Percentiles rank a stretch among this genome's conserved stretches.
Conservation (phyloP, 257 asterid species). For the Salvia rosmarinus region DNA sequence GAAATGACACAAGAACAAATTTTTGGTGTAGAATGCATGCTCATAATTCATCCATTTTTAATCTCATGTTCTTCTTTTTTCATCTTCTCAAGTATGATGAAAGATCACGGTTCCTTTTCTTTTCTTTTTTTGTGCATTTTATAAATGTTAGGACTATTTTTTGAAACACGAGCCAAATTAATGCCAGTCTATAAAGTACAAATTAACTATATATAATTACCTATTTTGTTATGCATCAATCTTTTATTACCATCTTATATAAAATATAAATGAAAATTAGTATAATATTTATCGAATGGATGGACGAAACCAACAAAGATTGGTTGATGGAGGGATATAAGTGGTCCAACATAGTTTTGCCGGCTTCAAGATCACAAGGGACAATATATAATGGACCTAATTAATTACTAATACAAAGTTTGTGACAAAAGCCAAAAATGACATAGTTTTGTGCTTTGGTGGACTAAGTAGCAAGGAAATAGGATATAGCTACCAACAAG, state of each 20-base stretch:
- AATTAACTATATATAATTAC: background rate
- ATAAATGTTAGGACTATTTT: too few species aligned
- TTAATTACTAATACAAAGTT: constrained; percentile 3
- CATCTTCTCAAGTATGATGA: too few species aligned
- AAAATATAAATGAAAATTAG: background rate
- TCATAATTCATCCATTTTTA: too few species aligned
- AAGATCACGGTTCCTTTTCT: too few species aligned
- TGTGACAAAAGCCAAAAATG: constrained; percentile 14
- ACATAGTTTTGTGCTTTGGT: constrained; percentile 18
- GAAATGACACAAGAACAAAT: too few species aligned
- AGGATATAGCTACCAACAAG: constrained; percentile 29
- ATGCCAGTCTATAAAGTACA: too few species aligned
- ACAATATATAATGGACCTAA: background rate
- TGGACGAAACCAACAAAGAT: constrained; percentile 9
- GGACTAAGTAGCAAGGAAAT: constrained; percentile 11
- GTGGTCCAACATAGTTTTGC: constrained; percentile 20
- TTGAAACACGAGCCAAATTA: too few species aligned
- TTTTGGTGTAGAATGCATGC: too few species aligned
- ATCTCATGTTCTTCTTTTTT: too few species aligned
- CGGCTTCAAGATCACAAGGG: background rate
- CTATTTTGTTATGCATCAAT: background rate
- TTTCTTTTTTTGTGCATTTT: too few species aligned
- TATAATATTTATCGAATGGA: background rate
- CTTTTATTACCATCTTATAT: background rate
- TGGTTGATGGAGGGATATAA: background rate